A percentile compares a stretch with the other conserved stretches of the same genome.
Conservation (phyloP, 1,284 basidiomycete species). For the Cystobasidiaceae sp. region DNA sequence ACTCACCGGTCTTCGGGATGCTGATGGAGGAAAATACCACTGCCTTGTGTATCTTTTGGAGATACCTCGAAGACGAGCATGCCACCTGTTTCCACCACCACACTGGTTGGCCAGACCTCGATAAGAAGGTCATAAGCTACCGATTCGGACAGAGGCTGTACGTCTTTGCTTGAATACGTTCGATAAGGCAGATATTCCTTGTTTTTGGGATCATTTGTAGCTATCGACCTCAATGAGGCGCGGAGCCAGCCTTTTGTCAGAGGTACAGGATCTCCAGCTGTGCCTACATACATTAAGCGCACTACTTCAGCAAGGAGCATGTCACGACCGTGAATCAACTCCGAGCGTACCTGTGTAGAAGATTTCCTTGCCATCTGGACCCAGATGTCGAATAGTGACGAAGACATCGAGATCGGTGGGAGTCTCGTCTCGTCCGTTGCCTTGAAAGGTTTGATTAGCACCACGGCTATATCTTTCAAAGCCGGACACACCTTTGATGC, state of each 20-base stretch:
- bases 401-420: slow-evolving; percentile 46
- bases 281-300: too few species aligned
- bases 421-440: slow-evolving; percentile 25
- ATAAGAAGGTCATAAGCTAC: slow-evolving; percentile 42
- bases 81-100: slow-evolving; percentile 39
- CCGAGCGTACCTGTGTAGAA: slow-evolving; percentile 45
- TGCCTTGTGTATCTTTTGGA: slow-evolving; percentile 32
- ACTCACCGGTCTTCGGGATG: slow-evolving; percentile 25
- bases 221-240: slow-evolving; percentile 42
- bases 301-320: too few species aligned
- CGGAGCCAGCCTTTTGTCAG: slow-evolving; percentile 46
- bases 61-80: slow-evolving; percentile 43
- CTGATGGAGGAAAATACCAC: slow-evolving; percentile 38
- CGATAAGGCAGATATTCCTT: slow-evolving; percentile 41
- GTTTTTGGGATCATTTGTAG: slow-evolving; percentile 36
- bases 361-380: slow-evolving; percentile 43
- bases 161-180: slow-evolving; percentile 41
- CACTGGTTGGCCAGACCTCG: slow-evolving; percentile 46
- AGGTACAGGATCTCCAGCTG: slow-evolving; percentile 44
- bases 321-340: too few species aligned
- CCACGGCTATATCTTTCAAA: too few species aligned
- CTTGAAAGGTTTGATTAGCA: too few species aligned
- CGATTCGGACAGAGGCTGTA: slow-evolving; percentile 36
- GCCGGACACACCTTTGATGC: slow-evolving; percentile 31
- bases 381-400: slow-evolving; percentile 44